Evolutionary conservation across 306 rosid genomes (phyloP).

Genomic region (Castanopsis chinensis): DNA sequence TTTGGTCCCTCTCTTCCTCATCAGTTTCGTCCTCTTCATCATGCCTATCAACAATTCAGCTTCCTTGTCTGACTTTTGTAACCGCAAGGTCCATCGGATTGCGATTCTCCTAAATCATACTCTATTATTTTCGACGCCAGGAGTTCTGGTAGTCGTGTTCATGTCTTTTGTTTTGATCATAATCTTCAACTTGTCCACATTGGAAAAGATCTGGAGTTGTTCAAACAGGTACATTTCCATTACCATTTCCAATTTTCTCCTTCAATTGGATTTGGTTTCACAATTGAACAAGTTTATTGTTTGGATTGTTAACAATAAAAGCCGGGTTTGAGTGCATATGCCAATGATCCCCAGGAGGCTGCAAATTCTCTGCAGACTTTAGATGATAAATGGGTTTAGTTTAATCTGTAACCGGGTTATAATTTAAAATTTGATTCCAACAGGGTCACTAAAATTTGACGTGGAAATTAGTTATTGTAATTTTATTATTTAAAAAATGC

Average conservation of each 20-base stretch:
- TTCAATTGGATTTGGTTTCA: not conserved
- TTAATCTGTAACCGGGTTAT: too few species aligned
- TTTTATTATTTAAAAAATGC: too few species aligned
- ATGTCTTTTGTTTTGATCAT: constrained; percentile 75
- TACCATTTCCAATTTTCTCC: not conserved
- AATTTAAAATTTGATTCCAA: too few species aligned
- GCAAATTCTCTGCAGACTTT: constrained; percentile 69
- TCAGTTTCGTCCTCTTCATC: constrained; percentile 57
- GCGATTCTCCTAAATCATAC: constrained; percentile 35
- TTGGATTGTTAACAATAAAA: constrained; percentile 35
- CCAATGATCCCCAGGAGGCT: constrained; percentile 64
- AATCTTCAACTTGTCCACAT: constrained; percentile 80
- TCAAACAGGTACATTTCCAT: constrained; percentile 75
- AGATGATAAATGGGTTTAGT: too few species aligned
- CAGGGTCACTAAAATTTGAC: too few species aligned
- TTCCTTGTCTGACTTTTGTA: constrained; percentile 36
- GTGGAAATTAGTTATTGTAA: too few species aligned
- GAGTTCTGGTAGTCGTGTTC: constrained; percentile 99
- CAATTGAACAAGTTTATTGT: not conserved
- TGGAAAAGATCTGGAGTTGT: constrained; percentile 90
- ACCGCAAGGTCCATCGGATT: constrained; percentile 61
- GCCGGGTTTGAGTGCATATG: constrained; percentile 81
- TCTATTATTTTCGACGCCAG: constrained; percentile 97
- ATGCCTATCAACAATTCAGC: constrained; percentile 50
- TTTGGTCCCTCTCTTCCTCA: constrained; percentile 65